phyloP scores from a whole-genome alignment of 129 eudicot genomes.

The Ambrosia trifida region DNA sequence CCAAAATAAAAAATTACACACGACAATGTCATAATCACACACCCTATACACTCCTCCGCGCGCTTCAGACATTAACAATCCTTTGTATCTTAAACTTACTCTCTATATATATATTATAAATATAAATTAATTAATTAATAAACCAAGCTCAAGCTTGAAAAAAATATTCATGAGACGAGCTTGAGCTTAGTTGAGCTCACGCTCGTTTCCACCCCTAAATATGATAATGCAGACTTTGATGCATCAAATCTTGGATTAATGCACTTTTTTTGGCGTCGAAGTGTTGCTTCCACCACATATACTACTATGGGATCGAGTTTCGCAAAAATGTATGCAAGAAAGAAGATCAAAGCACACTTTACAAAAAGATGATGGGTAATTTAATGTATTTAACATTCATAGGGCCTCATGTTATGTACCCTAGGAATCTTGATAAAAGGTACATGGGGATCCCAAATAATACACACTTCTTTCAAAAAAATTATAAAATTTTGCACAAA shows the following conservation, averaged over 20 bases:
- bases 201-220: too few relatives aligned
- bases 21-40: too few relatives aligned
- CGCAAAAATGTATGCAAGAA: not conserved
- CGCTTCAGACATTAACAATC: too few relatives aligned
- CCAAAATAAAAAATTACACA: too few relatives aligned
- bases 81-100: too few relatives aligned
- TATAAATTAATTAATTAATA: too few relatives aligned
- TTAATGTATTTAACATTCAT: not conserved
- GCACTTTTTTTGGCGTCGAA: not conserved
- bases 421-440: slow-evolving; percentile 6
- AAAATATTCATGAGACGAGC: too few relatives aligned
- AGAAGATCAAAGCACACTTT: slow-evolving; percentile 1
- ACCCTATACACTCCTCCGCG: too few relatives aligned
- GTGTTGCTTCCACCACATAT: not conserved
- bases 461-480: slow-evolving; percentile 1
- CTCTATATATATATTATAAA: too few relatives aligned
- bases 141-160: too few relatives aligned
- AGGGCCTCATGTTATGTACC: not conserved
- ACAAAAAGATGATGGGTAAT: not conserved
- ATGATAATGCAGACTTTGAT: not conserved
- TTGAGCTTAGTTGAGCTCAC: too few relatives aligned
- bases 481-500: not conserved
- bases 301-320: not conserved
- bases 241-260: not conserved
- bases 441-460: slow-evolving; percentile 1